Conservation (phyloP, 73 alveolate genomes). For the Tetrahymena borealis region DNA sequence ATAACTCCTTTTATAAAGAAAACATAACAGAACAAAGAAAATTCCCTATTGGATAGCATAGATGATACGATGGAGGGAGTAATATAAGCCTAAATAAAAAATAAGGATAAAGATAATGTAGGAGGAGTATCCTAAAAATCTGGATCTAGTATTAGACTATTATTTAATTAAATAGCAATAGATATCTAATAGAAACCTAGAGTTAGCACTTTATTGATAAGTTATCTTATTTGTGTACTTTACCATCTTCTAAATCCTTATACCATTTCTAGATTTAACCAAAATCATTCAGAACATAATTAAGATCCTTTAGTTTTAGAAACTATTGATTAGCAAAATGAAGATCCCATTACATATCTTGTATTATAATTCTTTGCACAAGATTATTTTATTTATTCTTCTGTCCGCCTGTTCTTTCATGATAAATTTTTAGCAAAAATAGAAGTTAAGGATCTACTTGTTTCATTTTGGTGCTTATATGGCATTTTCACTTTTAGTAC, state of each 20-base stretch:
- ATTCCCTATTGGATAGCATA: no score
- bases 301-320: not conserved
- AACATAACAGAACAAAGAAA: no score
- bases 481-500: not conserved
- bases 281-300: not conserved
- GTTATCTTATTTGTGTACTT: not conserved
- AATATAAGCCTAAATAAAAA: no score
- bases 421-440: not conserved
- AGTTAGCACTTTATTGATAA: not conserved
- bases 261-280: not conserved
- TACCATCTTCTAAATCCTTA: not conserved
- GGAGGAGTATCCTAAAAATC: not conserved
- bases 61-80: no score
- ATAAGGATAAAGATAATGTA: no score
- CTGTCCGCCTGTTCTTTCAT: not conserved
- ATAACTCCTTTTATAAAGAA: no score
- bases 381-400: not conserved
- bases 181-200: not conserved
- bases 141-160: not conserved
- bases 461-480: not conserved
- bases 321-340: not conserved
- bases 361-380: not conserved
- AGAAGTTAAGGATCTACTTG: not conserved
- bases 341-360: not conserved
- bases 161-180: not conserved